phyloP scores from a whole-genome alignment of 441 rosid species.

The Metrosideros polymorpha region DNA sequence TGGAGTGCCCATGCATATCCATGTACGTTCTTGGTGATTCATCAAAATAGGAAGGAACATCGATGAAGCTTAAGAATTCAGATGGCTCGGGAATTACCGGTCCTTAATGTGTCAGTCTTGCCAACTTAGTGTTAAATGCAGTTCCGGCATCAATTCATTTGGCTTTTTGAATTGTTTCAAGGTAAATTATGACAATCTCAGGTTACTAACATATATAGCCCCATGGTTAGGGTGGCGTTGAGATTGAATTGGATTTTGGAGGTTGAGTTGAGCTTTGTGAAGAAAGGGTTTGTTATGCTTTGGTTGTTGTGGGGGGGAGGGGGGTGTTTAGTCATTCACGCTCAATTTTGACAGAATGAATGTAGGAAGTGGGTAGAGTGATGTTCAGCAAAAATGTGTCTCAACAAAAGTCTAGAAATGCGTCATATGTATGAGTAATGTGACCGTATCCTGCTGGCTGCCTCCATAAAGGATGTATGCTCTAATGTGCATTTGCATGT shows the following conservation, averaged over 20 bases:
- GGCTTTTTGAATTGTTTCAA: background rate
- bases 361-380: background rate
- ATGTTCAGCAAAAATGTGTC: background rate
- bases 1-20: background rate
- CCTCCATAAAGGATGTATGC: background rate
- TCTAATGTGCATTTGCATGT: background rate
- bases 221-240: background rate
- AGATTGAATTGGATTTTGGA: background rate
- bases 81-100: background rate
- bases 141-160: background rate
- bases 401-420: background rate
- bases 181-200: background rate
- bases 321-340: background rate
- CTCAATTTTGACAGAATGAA: background rate
- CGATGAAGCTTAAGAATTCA: background rate
- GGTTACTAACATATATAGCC: background rate
- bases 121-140: background rate
- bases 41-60: background rate
- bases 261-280: background rate
- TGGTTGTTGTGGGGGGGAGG: background rate
- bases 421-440: background rate
- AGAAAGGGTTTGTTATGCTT: background rate
- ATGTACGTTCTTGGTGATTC: background rate
- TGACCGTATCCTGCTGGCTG: background rate
- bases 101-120: background rate